Base-by-base conservation (phyloP, 2,329 filamentous ascomycete species). In the Clonostachys rosea region DNA sequence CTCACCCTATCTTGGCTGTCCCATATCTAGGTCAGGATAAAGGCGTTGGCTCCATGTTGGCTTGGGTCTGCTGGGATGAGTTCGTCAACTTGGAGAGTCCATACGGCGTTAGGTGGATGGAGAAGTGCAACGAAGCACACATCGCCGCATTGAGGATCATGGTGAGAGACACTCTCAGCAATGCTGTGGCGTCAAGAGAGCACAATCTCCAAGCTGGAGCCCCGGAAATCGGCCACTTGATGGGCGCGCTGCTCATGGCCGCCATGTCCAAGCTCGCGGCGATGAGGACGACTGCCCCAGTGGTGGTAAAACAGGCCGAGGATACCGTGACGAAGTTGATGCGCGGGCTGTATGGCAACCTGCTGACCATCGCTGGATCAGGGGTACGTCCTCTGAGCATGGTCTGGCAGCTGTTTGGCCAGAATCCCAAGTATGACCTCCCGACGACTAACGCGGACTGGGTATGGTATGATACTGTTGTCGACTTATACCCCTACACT, bases 291-390 rank as follows among this genome's bases (percentile, higher is more conserved):
- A 52, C 46, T 12, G 37, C 43, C 9, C 50, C 50, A 14, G 40
- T 18, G 14, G 48, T 52, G 3, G 13, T 45, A 18, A 42, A 42
- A n/a, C 47, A 48, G 20, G 52, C 50, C 7, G 52, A 54, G 20
- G 52, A 54, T n/a, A 54, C 50, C 1, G 49, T 52, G 14, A 54
- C 50, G 16, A 51, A 45, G 37, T 34, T 54, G 41, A 54, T 54
- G 52, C 48, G 52, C 40, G 52, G 52, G 11, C 47, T 54, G 5
- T 54, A 50, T 46, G 52, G 52, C n/a, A 54, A 54, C 40, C 35
- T 54, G 14, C 14, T 54, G 42, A 54, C 52, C 6, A 47, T 50
- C 13, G 52, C 52, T 17, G 52, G 50, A 33, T 54, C 52, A 1
- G 50, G 50, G 20, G 52, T 52, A 36, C 47, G 48, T 13, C 52